Evolutionary conservation across 768 basidiomycete genomes (phyloP).

Genomic region (Rhodotorula kratochvilovae): DNA sequence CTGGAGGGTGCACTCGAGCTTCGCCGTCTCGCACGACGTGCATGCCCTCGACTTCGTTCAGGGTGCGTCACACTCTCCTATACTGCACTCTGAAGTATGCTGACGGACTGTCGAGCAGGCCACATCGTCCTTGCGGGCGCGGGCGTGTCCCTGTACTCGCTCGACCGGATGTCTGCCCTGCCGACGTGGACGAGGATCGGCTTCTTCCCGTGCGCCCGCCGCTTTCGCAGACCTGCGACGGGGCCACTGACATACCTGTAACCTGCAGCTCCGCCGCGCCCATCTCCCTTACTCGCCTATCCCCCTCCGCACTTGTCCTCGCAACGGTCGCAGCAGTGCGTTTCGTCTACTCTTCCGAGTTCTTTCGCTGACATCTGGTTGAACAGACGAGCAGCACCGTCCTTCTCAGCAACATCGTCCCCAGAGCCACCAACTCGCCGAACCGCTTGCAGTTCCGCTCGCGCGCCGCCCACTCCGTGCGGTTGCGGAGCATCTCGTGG

Average conservation of each 20-base stretch:
- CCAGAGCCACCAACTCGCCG: background rate
- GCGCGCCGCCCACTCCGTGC: slow-evolving; percentile 2
- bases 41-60: slow-evolving; percentile 15
- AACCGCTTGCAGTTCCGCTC: slow-evolving; percentile 14
- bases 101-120: background rate
- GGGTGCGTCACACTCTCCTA: background rate
- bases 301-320: slow-evolving; percentile 16
- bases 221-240: no score
- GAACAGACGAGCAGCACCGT: slow-evolving; percentile 16
- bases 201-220: background rate
- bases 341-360: no score
- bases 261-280: background rate
- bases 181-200: slow-evolving; percentile 21
- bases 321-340: slow-evolving; percentile 7
- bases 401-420: background rate
- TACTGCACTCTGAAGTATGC: rapidly evolving
- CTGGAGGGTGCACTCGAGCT: slow-evolving; percentile 41
- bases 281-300: slow-evolving; percentile 4
- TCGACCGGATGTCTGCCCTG: slow-evolving; percentile 2
- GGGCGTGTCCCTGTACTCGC: slow-evolving; percentile 8
- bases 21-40: slow-evolving; percentile 10
- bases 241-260: rapidly evolving
- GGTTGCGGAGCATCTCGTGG: slow-evolving; percentile 10
- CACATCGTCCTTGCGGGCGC: slow-evolving; percentile 7
- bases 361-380: background rate